Evolutionary conservation across 2,329 filamentous ascomycete species (phyloP).

Genomic region (Whalleya microplaca): DNA sequence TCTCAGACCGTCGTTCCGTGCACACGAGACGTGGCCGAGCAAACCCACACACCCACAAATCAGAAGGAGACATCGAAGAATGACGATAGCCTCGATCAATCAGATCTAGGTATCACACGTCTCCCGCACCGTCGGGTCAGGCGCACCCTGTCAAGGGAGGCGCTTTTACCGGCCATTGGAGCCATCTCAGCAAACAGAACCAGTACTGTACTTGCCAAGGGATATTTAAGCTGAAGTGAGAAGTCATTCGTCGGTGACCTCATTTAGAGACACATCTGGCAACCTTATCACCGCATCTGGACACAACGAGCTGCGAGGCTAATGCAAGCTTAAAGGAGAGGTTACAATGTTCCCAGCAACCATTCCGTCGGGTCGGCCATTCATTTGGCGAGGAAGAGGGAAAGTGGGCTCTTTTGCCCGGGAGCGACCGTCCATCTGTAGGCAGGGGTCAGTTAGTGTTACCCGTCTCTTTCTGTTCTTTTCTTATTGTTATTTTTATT

Average conservation of each 20-base stretch:
- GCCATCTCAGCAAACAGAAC: neutral
- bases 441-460: neutral
- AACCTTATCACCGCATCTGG: conserved; percentile 20
- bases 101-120: neutral
- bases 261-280: conserved; percentile 17
- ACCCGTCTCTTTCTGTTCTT: conserved; percentile 10
- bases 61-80: neutral
- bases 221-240: neutral
- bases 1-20: neutral
- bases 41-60: neutral
- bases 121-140: neutral
- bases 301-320: conserved; percentile 24
- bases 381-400: conserved; percentile 17
- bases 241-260: neutral
- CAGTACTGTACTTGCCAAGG: no score
- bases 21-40: no score
- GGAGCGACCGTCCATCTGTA: conserved; percentile 16
- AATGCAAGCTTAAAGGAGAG: conserved; percentile 31
- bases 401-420: conserved; percentile 22
- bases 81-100: neutral
- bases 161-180: neutral
- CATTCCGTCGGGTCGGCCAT: conserved; percentile 28
- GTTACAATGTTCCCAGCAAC: conserved; percentile 29
- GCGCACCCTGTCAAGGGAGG: neutral
- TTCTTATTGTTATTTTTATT: neutral